Conservation (phyloP, 768 basidiomycete genomes). For the Terana coerulea region DNA sequence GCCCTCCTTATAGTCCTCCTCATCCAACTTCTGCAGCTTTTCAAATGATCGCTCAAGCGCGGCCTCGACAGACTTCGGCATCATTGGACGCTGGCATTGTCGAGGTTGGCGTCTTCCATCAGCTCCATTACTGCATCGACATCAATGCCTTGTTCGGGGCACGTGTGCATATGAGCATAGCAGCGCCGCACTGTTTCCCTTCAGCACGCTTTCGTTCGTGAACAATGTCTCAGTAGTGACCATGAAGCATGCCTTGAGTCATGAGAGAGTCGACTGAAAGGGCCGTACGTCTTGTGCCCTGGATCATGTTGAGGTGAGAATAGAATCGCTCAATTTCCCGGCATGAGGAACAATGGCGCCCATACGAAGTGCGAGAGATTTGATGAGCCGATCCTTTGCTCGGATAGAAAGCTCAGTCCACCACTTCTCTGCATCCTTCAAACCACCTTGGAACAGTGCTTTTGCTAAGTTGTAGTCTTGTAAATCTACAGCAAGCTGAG, state of each 20-base stretch:
- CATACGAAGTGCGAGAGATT: slow-evolving; percentile 19
- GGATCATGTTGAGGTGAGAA: slow-evolving; percentile 20
- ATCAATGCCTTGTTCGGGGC: slow-evolving; percentile 16
- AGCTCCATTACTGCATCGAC: slow-evolving; percentile 2
- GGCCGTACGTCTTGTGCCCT: slow-evolving; percentile 16
- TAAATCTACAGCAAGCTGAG: slow-evolving; percentile 20
- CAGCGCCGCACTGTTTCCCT: slow-evolving; percentile 12
- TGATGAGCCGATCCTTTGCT: slow-evolving; percentile 11
- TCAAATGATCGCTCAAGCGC: too few species aligned
- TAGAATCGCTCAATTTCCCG: slow-evolving; percentile 26
- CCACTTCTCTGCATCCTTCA: slow-evolving; percentile 20
- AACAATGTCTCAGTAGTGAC: background rate
- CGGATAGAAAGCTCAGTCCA: slow-evolving; percentile 23
- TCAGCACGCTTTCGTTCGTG: background rate
- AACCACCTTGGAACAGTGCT: slow-evolving; percentile 22
- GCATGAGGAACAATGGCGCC: slow-evolving; percentile 27
- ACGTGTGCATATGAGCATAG: slow-evolving; percentile 22
- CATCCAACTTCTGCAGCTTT: too few species aligned
- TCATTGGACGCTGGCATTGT: too few species aligned
- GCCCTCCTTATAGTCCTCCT: too few species aligned
- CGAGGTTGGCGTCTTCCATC: too few species aligned
- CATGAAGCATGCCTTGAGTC: slow-evolving; percentile 15
- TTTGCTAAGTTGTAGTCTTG: slow-evolving; percentile 22
- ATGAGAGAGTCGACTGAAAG: slow-evolving; percentile 19
- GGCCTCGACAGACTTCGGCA: too few species aligned